Conservation (phyloP, 2,329 filamentous ascomycete species). For the Ustulina deusta region DNA sequence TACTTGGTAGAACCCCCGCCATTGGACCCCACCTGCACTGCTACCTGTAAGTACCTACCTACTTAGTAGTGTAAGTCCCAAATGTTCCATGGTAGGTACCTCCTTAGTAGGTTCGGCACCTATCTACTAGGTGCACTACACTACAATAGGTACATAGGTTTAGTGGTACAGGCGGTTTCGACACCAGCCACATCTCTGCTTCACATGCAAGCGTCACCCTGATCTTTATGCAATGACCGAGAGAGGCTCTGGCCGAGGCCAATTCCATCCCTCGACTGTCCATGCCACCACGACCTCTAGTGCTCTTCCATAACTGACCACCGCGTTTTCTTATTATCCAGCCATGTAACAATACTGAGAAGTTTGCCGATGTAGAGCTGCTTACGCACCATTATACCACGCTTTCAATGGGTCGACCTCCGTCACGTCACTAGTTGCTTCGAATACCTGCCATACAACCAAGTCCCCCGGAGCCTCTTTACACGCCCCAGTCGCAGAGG, state of each 20-base stretch:
- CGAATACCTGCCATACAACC: slow-evolving; percentile 5
- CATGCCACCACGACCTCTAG: not conserved
- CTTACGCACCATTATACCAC: slow-evolving; percentile 15
- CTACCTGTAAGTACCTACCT: not conserved
- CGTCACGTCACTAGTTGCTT: slow-evolving; percentile 14
- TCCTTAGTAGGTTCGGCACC: too few relatives aligned
- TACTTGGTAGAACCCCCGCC: slow-evolving; percentile 23
- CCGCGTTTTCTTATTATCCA: slow-evolving; percentile 10
- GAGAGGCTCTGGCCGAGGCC: slow-evolving; percentile 15
- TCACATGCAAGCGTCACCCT: slow-evolving; percentile 51
- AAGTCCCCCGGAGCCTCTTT: not conserved
- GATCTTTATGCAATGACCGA: slow-evolving; percentile 22
- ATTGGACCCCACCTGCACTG: slow-evolving; percentile 8
- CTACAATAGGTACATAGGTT: not conserved
- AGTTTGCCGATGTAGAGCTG: slow-evolving; percentile 24
- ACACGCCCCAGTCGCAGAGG: slow-evolving; percentile 34
- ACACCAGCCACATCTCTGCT: slow-evolving; percentile 29
- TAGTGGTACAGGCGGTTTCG: too few relatives aligned
- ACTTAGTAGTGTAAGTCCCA: not conserved
- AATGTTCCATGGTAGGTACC: not conserved
- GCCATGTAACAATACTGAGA: slow-evolving; percentile 44
- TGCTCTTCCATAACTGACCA: slow-evolving; percentile 10
- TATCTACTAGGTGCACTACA: not conserved
- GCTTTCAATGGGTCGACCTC: slow-evolving; percentile 40
- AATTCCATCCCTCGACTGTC: slow-evolving; percentile 15